Conservation (phyloP, 345 rosid genomes). For the Corymbia maculata region DNA sequence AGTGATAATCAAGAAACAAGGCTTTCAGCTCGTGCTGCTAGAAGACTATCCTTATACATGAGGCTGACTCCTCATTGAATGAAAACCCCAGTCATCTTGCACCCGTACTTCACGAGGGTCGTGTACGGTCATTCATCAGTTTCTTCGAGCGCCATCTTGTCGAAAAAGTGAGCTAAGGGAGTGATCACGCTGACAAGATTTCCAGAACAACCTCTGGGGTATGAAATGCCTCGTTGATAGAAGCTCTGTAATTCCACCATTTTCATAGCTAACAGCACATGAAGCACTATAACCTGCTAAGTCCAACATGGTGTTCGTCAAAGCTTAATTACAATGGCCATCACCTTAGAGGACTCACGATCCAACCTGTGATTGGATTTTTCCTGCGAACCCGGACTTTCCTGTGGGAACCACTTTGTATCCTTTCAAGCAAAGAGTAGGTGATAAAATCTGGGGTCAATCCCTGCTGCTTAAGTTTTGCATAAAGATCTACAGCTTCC, state of each 20-base stretch:
- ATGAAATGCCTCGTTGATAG: background rate
- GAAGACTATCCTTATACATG: background rate
- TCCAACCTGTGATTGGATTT: slow-evolving; percentile 88
- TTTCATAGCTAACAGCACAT: background rate
- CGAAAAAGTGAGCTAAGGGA: background rate
- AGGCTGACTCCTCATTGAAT: background rate
- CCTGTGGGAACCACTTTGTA: slow-evolving; percentile 65
- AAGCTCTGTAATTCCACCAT: background rate
- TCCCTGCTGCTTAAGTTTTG: slow-evolving; percentile 69
- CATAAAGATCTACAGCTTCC: slow-evolving; percentile 72
- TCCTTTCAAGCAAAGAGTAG: slow-evolving; percentile 58
- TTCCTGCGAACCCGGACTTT: slow-evolving; percentile 63
- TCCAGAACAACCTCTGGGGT: background rate
- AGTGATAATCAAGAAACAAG: background rate
- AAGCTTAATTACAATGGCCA: background rate
- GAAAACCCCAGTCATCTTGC: background rate
- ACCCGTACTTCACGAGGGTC: background rate
- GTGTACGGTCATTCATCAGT: background rate
- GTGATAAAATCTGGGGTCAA: slow-evolving; percentile 83
- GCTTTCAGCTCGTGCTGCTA: background rate
- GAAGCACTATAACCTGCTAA: background rate
- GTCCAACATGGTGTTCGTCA: background rate
- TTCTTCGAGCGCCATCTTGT: background rate
- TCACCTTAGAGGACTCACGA: slow-evolving; percentile 61
- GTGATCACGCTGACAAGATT: background rate